These are phyloP conservation scores for Ceratocystis lukuohia DNA, from an alignment of 2,329 filamentous ascomycete genomes.

Conservation along the genomic window DNA sequence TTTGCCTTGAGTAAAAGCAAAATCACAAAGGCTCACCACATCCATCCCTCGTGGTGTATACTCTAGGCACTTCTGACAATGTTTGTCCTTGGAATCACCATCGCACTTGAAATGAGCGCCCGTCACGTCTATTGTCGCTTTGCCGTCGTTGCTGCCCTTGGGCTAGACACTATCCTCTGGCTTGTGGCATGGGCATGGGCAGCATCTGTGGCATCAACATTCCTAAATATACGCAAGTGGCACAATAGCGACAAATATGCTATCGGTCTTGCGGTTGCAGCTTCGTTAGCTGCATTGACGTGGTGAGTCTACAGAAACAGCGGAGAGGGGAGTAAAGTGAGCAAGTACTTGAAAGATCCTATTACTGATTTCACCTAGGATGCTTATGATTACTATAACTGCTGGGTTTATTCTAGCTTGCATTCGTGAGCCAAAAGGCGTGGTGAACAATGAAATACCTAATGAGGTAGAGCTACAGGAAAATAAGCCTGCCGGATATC, in stretches of 20 bases:
- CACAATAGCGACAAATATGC: slow-evolving; percentile 20
- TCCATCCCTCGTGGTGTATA: not conserved
- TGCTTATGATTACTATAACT: not conserved
- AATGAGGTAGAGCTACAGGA: slow-evolving; percentile 3
- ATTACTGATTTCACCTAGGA: not conserved
- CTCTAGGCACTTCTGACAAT: slow-evolving; percentile 31
- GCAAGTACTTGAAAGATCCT: not conserved
- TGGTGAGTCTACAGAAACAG: slow-evolving; percentile 26
- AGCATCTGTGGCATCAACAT: slow-evolving; percentile 26
- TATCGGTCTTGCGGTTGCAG: slow-evolving; percentile 28
- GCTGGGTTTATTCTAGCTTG: not conserved
- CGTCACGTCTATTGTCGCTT: slow-evolving; percentile 30
- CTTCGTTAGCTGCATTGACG: slow-evolving; percentile 31
- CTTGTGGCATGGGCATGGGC: slow-evolving; percentile 33
- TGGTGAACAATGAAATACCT: not conserved
- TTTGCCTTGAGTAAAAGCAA: not conserved
- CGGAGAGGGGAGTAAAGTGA: not conserved
- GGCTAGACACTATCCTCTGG: slow-evolving; percentile 33
- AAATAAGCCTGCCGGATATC: not conserved
- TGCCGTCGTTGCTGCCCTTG: slow-evolving; percentile 27
- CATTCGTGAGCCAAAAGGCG: not conserved
- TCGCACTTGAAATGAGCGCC: slow-evolving; percentile 28
- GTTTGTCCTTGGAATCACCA: slow-evolving; percentile 30
- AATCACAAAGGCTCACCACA: slow-evolving; percentile 6
- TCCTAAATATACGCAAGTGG: slow-evolving; percentile 22